Percentiles rank a stretch among this genome's conserved stretches.
phyloP scores from a whole-genome alignment of 441 rosid genomes.

The Populus hybrid region DNA sequence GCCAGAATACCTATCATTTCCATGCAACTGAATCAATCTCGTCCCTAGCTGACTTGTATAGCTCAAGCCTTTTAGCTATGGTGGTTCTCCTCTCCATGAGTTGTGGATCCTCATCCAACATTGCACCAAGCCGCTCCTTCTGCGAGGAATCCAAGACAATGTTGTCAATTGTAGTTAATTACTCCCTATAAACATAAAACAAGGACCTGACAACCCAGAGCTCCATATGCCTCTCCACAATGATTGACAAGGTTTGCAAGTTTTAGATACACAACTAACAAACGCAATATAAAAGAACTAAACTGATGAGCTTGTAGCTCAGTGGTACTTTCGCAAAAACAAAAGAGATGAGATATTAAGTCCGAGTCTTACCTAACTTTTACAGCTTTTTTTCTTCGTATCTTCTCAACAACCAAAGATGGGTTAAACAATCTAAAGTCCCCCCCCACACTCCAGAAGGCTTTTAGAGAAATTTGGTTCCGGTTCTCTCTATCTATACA shows the following conservation, averaged over 20 bases:
- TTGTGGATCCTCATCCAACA: conserved; percentile 97
- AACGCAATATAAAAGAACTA: too few species aligned
- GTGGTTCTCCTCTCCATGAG: conserved; percentile 81
- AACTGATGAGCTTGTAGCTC: neutral
- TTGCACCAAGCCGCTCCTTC: conserved; percentile 87
- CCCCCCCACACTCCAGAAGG: neutral
- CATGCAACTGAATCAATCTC: conserved; percentile 95
- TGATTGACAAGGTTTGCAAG: neutral
- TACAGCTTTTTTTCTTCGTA: neutral
- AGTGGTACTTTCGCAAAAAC: neutral
- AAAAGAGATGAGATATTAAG: neutral
- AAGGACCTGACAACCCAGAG: neutral
- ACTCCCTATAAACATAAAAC: neutral
- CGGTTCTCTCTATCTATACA: neutral
- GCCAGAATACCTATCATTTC: conserved; percentile 47
- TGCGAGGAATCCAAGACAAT: conserved; percentile 29
- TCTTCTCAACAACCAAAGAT: neutral
- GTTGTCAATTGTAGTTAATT: neutral
- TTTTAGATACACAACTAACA: neutral
- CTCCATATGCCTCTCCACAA: neutral
- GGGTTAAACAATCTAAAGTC: neutral
- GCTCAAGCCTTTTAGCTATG: conserved; percentile 85
- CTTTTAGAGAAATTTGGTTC: neutral
- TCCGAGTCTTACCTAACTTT: neutral
- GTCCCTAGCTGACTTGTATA: conserved; percentile 96